Percentiles rank a stretch among this genome's conserved stretches.
These are phyloP conservation scores for Brassica balearica DNA, from an alignment of 441 rosid genomes.

Conservation along the genomic window DNA sequence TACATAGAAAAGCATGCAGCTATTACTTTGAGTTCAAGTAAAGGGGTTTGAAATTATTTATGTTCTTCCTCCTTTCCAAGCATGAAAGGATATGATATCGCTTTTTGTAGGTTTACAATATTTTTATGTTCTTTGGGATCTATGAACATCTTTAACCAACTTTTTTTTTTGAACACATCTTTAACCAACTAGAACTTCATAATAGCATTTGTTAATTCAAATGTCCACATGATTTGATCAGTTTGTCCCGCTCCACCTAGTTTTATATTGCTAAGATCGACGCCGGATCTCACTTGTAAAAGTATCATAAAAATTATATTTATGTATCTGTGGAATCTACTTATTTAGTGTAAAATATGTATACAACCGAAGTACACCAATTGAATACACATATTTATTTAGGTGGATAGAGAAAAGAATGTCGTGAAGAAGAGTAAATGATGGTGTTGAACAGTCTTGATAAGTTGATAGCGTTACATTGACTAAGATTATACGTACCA, in stretches of 20 bases:
- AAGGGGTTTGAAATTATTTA: too few relatives aligned
- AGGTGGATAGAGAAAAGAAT: neutral
- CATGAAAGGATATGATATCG: slow-evolving; percentile 18
- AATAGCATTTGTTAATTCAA: neutral
- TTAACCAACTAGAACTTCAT: slow-evolving; percentile 1
- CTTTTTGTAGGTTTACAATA: slow-evolving; percentile 4
- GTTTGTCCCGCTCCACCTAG: neutral
- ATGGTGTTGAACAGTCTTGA: neutral
- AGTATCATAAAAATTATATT: neutral
- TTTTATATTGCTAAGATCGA: neutral
- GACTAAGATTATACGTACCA: neutral
- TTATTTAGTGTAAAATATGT: neutral
- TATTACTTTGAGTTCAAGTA: slow-evolving; percentile 36
- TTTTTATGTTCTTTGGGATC: slow-evolving; percentile 21
- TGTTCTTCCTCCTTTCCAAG: slow-evolving; percentile 25
- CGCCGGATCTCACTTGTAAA: neutral
- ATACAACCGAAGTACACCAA: neutral
- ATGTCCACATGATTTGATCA: neutral
- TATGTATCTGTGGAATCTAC: too few relatives aligned
- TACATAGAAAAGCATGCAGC: slow-evolving; percentile 1
- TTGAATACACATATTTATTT: neutral
- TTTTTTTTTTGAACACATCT: too few relatives aligned
- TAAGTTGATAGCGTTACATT: slow-evolving; percentile 6
- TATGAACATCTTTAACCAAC: slow-evolving; percentile 15
- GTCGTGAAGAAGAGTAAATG: slow-evolving; percentile 6